phyloP scores from a whole-genome alignment of 805 yeast genomes.

The Pichia phayaonensis region DNA sequence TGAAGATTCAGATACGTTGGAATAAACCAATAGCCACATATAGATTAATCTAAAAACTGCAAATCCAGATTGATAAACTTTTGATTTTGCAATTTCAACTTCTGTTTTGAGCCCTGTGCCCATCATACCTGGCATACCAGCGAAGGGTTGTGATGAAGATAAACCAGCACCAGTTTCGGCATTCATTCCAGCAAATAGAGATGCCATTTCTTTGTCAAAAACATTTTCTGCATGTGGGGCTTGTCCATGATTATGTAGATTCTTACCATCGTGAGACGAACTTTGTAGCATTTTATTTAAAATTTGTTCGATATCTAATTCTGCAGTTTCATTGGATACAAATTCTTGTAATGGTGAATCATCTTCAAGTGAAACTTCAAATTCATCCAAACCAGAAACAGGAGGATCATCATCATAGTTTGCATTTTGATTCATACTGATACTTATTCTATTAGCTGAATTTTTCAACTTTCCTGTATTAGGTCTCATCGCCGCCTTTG shows the following conservation, averaged over 20 bases:
- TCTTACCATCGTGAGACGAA: neutral
- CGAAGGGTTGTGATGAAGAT: neutral
- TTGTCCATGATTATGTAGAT: slow-evolving; percentile 5
- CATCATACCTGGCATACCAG: neutral
- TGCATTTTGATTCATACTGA: neutral
- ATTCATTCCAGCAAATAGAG: slow-evolving; percentile 12
- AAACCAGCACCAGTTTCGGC: neutral
- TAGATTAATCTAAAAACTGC: neutral
- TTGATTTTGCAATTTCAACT: neutral
- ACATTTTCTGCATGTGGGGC: neutral
- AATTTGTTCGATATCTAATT: slow-evolving; percentile 11
- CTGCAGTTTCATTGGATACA: slow-evolving; percentile 8
- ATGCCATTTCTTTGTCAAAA: slow-evolving; percentile 8
- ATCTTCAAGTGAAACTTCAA: slow-evolving; percentile 14
- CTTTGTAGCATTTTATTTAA: slow-evolving; percentile 6
- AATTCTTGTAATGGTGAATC: slow-evolving; percentile 5
- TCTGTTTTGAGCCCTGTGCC: neutral
- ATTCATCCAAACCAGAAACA: slow-evolving; percentile 5
- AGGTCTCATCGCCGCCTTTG: neutral
- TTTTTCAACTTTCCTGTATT: neutral
- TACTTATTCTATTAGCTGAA: neutral
- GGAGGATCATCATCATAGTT: slow-evolving; percentile 12
- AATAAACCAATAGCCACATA: neutral
- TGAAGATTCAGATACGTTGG: neutral
- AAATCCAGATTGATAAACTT: slow-evolving; percentile 3